Evolutionary conservation across 2,329 filamentous ascomycete genomes (phyloP).

Genomic region (Gnomoniopsis smithogilvyi): DNA sequence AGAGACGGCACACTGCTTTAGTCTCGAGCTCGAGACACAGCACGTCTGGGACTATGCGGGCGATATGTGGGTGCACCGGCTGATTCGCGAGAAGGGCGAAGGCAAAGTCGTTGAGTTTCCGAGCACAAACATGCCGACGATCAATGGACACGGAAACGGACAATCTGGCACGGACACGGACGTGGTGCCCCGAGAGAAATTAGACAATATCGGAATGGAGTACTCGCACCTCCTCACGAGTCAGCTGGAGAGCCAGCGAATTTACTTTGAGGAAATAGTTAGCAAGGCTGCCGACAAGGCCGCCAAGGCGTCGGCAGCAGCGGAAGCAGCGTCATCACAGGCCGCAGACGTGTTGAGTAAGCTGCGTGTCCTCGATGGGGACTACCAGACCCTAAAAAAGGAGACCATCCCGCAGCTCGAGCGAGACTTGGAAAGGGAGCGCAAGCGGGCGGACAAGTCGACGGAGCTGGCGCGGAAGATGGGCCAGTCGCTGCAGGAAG

Average conservation of each 20-base stretch:
- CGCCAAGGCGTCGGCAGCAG: conserved; percentile 64
- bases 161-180: conserved; percentile 37
- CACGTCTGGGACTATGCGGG: conserved; percentile 98
- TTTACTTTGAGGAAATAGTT: conserved; percentile 92
- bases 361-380: conserved; percentile 48
- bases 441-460: conserved; percentile 66
- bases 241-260: conserved; percentile 87
- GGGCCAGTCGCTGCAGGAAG: conserved; percentile 75
- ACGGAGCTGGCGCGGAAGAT: conserved; percentile 73
- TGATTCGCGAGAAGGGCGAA: conserved; percentile 91
- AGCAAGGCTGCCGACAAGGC: conserved; percentile 89
- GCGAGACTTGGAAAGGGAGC: conserved; percentile 66
- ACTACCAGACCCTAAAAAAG: conserved; percentile 48
- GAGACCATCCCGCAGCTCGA: conserved; percentile 68
- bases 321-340: conserved; percentile 56
- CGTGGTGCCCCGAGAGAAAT: conserved; percentile 65
- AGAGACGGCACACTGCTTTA: conserved; percentile 83
- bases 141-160: conserved; percentile 24
- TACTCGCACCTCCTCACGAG: conserved; percentile 92
- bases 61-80: conserved; percentile 91
- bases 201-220: conserved; percentile 81
- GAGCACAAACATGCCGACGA: conserved; percentile 30
- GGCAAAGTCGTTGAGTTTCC: conserved; percentile 92
- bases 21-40: conserved; percentile 88
- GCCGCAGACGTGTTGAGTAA: conserved; percentile 48